A percentile compares a stretch with the other conserved stretches of the same genome.
These are phyloP conservation scores for Sporisorium sorghi DNA, from an alignment of 1,284 basidiomycete species.

Conservation along the genomic window DNA sequence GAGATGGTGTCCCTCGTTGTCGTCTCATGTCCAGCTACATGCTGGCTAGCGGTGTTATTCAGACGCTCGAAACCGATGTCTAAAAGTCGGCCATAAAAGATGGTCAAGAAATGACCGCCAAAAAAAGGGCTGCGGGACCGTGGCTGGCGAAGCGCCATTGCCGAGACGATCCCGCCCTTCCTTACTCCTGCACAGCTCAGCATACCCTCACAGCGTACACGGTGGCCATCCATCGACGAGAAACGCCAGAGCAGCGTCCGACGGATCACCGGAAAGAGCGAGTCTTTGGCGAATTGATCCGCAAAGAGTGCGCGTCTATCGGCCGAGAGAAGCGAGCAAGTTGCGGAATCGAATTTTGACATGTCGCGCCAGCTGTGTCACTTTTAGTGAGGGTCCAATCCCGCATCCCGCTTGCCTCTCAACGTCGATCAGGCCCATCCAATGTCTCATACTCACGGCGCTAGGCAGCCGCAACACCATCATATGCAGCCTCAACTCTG, in stretches of 20 bases:
- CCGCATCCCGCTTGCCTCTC: not conserved
- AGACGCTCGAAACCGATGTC: no score
- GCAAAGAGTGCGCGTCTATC: not conserved
- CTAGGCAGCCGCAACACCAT: not conserved
- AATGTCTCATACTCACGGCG: slow-evolving; percentile 9
- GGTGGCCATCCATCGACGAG: not conserved
- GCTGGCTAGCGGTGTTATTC: no score
- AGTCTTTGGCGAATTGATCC: no score
- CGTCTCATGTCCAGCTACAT: no score
- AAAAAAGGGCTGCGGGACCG: no score
- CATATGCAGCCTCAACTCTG: not conserved
- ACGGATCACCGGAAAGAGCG: no score
- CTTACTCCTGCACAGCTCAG: no score
- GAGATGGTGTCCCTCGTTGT: no score
- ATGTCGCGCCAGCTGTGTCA: slow-evolving; percentile 6
- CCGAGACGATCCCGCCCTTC: no score
- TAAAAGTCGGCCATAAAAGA: not conserved
- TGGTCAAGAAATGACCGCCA: not conserved
- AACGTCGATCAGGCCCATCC: slow-evolving; percentile 9
- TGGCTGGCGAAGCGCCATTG: no score
- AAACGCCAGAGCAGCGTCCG: not conserved
- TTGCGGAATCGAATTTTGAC: not conserved
- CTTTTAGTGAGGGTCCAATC: slow-evolving; percentile 11
- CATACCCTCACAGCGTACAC: no score
- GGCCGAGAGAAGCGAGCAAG: not conserved